These are phyloP conservation scores for Posidonia oceanica DNA, from an alignment of 116 monocot species.

Conservation along the genomic window DNA sequence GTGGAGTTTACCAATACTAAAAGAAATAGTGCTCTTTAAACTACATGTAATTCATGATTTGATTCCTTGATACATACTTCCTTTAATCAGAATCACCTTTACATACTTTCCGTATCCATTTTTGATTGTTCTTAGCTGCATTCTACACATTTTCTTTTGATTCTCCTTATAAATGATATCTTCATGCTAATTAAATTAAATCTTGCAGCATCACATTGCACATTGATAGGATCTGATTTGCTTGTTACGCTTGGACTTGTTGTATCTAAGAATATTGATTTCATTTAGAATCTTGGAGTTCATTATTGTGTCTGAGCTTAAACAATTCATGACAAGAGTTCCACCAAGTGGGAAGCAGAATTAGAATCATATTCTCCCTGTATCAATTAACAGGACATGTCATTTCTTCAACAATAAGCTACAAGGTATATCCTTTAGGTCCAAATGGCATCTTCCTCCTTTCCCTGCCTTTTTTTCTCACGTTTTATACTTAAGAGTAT, in stretches of 20 bases:
- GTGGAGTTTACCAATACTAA: neutral
- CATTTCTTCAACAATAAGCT: slow-evolving; percentile 5
- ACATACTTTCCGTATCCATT: neutral
- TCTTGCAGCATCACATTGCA: no score
- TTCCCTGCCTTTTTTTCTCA: no score
- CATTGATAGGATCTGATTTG: neutral
- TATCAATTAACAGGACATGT: neutral
- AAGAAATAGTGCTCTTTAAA: neutral
- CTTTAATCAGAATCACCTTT: neutral
- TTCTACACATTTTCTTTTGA: no score
- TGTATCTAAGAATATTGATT: neutral
- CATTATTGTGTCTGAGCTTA: neutral
- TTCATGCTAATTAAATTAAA: no score
- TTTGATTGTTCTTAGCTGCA: neutral
- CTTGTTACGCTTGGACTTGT: neutral
- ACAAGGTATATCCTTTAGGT: neutral
- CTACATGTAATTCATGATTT: neutral
- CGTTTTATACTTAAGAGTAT: no score
- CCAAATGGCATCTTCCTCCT: neutral
- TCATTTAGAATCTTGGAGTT: neutral
- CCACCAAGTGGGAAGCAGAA: slow-evolving; percentile 5
- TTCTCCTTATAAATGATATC: no score
- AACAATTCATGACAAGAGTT: neutral
- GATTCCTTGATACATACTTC: neutral
- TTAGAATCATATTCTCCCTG: slow-evolving; percentile 1